A percentile compares a stretch with the other conserved stretches of the same genome.
Evolutionary conservation across 2,329 filamentous ascomycete species (phyloP).

Genomic region (Fusarium concolor): DNA sequence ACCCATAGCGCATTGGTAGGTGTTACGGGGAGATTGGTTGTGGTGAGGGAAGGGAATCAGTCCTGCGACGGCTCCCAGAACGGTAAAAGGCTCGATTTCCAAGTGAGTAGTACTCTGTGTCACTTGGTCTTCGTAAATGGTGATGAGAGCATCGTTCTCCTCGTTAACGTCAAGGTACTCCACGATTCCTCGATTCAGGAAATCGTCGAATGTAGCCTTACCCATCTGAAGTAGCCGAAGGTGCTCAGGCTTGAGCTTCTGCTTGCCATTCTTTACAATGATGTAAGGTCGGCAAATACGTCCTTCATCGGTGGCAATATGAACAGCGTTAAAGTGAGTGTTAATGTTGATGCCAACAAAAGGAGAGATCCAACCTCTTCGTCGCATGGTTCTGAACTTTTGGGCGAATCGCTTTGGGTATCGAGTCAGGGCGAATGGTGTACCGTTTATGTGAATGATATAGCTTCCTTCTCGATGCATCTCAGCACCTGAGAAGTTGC

Average conservation of each 20-base stretch:
- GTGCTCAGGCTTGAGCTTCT: conserved; percentile 82
- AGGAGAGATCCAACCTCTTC: conserved; percentile 91
- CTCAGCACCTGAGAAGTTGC: conserved; percentile 78
- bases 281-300: conserved; percentile 96
- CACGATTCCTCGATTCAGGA: conserved; percentile 87
- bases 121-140: conserved; percentile 88
- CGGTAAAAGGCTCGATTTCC: conserved; percentile 97
- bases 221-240: conserved; percentile 85
- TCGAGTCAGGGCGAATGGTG: conserved; percentile 87
- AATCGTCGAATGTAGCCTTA: conserved; percentile 92
- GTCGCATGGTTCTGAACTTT: conserved; percentile 85
- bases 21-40: conserved; percentile 98
- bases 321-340: conserved; percentile 88
- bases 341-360: conserved; percentile 98
- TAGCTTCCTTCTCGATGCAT: conserved; percentile 88
- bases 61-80: conserved; percentile 93
- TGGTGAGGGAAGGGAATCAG: conserved; percentile 98
- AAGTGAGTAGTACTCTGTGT: conserved; percentile 88
- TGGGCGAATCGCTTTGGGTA: conserved; percentile 88
- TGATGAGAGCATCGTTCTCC: conserved; percentile 95
- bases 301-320: conserved; percentile 97
- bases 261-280: conserved; percentile 88
- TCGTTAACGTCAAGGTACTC: conserved; percentile 99
- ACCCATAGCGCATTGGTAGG: conserved; percentile 99
- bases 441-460: conserved; percentile 95